These are phyloP conservation scores for Cyclocybe cylindracea DNA, from an alignment of 768 basidiomycete genomes.

Conservation along the genomic window DNA sequence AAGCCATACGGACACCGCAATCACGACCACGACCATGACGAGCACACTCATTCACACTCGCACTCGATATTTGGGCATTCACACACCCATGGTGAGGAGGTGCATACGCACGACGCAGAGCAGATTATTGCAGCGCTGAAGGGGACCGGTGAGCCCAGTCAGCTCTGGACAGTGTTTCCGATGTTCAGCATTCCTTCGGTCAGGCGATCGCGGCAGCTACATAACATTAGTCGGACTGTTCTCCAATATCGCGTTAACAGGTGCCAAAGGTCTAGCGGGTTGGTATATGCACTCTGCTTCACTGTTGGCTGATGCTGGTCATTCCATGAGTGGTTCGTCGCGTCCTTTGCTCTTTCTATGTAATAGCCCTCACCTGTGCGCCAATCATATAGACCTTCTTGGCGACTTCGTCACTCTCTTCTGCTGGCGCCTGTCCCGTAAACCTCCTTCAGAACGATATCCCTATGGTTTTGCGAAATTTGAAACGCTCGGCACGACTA, in stretches of 20 bases:
- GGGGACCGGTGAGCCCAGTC: slow-evolving; percentile 53
- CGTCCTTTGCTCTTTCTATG: not conserved
- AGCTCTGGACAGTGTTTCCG: not conserved
- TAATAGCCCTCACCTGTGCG: not conserved
- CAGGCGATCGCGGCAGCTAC: slow-evolving; percentile 79
- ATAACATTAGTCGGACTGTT: slow-evolving; percentile 86
- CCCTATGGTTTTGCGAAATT: slow-evolving; percentile 94
- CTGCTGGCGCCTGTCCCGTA: slow-evolving; percentile 83
- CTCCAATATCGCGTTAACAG: slow-evolving; percentile 80
- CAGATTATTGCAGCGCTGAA: slow-evolving; percentile 67
- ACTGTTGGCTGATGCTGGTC: slow-evolving; percentile 91
- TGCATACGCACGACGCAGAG: slow-evolving; percentile 61
- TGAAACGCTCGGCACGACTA: slow-evolving; percentile 92
- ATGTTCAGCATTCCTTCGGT: slow-evolving; percentile 3
- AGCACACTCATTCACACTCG: slow-evolving; percentile 49
- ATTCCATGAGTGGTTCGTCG: slow-evolving; percentile 79
- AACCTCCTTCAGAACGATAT: slow-evolving; percentile 76
- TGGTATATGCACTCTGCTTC: slow-evolving; percentile 90
- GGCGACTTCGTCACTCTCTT: slow-evolving; percentile 92
- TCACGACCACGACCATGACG: slow-evolving; percentile 34
- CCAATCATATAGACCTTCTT: slow-evolving; percentile 59
- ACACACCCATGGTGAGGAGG: slow-evolving; percentile 63
- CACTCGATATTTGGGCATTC: slow-evolving; percentile 66
- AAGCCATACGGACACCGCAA: slow-evolving; percentile 25
- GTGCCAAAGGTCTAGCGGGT: slow-evolving; percentile 84